phyloP scores from a whole-genome alignment of 192 early-diverging fungal genomes.

The Podila verticillata region DNA sequence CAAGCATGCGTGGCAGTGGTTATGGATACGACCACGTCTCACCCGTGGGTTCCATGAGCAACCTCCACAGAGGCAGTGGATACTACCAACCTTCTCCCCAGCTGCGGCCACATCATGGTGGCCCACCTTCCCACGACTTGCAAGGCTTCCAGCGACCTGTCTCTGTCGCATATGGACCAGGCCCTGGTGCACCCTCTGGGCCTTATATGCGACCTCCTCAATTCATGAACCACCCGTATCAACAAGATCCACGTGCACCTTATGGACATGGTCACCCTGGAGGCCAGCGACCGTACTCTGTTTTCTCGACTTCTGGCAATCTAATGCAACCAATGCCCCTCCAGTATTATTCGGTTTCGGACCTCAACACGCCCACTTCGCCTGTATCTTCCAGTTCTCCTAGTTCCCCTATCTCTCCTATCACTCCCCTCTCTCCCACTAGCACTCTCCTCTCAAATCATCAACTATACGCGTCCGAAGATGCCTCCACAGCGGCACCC shows the following conservation, averaged over 20 bases:
- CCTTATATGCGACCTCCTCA: neutral
- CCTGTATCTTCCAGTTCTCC: neutral
- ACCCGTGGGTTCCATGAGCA: neutral
- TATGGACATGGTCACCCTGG: neutral
- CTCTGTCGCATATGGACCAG: neutral
- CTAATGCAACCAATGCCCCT: neutral
- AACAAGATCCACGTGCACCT: neutral
- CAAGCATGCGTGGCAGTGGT: neutral
- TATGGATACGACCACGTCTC: neutral
- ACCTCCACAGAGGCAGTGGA: neutral
- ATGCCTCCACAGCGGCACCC: neutral
- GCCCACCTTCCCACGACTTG: neutral
- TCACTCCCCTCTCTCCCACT: neutral
- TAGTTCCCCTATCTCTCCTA: neutral
- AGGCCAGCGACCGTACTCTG: neutral
- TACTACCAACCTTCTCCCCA: neutral
- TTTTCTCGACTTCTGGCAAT: conserved; percentile 2
- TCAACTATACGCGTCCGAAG: neutral
- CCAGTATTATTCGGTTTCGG: neutral
- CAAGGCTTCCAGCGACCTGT: neutral
- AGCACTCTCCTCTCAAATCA: neutral
- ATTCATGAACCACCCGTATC: neutral
- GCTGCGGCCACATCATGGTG: neutral
- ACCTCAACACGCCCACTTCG: neutral
- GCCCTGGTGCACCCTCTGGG: neutral